A percentile compares a stretch with the other conserved stretches of the same genome.
phyloP scores from a whole-genome alignment of 2,329 filamentous ascomycete species.

The Sporothrix euskadiensis region DNA sequence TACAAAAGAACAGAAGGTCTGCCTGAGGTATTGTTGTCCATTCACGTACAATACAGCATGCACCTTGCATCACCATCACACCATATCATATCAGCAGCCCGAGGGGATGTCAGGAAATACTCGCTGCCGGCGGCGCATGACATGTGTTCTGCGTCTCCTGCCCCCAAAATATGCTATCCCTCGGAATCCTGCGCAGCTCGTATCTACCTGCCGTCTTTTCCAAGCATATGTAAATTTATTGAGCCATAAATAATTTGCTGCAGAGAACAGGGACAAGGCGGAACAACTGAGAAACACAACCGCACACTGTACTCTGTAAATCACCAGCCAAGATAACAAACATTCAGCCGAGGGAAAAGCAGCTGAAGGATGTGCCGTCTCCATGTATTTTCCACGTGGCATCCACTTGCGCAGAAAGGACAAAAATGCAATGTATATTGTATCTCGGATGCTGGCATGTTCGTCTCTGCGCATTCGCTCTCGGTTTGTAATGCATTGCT shows the following conservation, averaged over 20 bases:
- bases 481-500: background rate
- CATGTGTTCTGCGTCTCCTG: background rate
- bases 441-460: background rate
- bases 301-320: background rate
- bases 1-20: background rate
- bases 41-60: background rate
- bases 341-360: background rate
- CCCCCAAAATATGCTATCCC: background rate
- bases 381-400: constrained; percentile 3
- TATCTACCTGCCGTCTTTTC: background rate
- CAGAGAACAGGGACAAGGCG: background rate
- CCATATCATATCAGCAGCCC: background rate
- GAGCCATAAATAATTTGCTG: background rate
- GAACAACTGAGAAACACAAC: background rate
- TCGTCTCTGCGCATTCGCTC: background rate
- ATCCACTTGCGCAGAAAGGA: background rate
- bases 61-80: constrained; percentile 5
- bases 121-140: background rate
- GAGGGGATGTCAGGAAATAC: background rate
- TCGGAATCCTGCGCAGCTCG: background rate
- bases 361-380: background rate
- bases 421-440: background rate
- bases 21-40: background rate
- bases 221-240: background rate
- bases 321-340: background rate